Base-by-base conservation (phyloP, 1,139 yeast genomes). In the Pichia sp. region DNA sequence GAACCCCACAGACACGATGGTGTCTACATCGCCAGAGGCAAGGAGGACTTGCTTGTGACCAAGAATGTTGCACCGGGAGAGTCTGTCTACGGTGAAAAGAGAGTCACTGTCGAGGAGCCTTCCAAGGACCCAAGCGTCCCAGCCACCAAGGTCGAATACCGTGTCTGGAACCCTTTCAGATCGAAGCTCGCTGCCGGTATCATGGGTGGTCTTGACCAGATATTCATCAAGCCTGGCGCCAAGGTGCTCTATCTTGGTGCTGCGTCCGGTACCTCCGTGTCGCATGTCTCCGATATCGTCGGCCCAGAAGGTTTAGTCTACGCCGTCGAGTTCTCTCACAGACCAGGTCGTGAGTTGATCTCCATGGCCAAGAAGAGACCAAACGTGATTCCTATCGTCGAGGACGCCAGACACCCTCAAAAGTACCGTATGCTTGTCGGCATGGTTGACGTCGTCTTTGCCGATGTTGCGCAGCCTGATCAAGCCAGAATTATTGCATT, bases 341-440 rank as follows among this genome's bases (percentile, higher is more conserved):
- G 99, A 82, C 96, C 98, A 69, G 99, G 99, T 73, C 88, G 99
- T 82, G 99, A 93, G 76, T 84, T 93, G 76, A 92, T 95, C 71
- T 90, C 96, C 70, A 93, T 93, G 99, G 99, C 99, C 73, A 93
- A 93, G 84, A 93, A 93, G 95, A 89, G 99, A 84, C 98, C 99
- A 64, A 93, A 93, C 72, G 96, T 93, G 57, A 89, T 95, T 64
- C 99, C 99, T 69, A 93, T 93, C 74, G 92, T 93, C 73, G 99
- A 93, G 77, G 99, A 93, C 78, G 99, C 99, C 65, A 93, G 99
- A 81, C 99, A 93, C 78, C 99, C 99, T 68, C 99, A 93, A 75
- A 93, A 95, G 77, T 93, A 93, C 85, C 87, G 99, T 80, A 93
- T 93, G 98, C 83, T 93, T 69, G 81, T 93, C 62, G 96, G 97